Evolutionary conservation across 2,329 filamentous ascomycete genomes (phyloP).

Genomic region (Amylocarpus encephaloides): DNA sequence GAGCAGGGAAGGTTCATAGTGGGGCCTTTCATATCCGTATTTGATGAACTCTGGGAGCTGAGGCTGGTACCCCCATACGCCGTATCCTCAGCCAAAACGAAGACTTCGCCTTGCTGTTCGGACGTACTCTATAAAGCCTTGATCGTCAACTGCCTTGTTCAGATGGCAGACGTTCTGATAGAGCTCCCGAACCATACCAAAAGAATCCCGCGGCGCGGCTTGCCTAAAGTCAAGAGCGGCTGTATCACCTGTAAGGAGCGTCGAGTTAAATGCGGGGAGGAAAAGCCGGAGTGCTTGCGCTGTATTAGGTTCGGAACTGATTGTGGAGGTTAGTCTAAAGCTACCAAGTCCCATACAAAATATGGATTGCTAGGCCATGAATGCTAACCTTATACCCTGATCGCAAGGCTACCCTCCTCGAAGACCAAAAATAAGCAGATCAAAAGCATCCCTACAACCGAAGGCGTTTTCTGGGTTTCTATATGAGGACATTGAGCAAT

Average conservation of each 20-base stretch:
- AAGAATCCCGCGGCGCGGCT: not conserved
- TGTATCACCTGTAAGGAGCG: not conserved
- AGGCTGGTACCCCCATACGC: not conserved
- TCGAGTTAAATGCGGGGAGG: constrained; percentile 5
- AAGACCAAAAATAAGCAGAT: constrained; percentile 1
- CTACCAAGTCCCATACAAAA: not conserved
- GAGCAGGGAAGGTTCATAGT: not conserved
- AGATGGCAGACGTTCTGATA: not conserved
- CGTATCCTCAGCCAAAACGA: too few relatives aligned
- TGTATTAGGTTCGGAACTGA: constrained; percentile 5
- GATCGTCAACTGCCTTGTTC: too few relatives aligned
- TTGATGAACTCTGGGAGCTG: not conserved
- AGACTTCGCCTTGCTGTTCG: too few relatives aligned
- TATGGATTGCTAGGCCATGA: not conserved
- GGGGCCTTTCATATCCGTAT: not conserved
- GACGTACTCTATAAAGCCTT: too few relatives aligned
- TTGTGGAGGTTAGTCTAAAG: not conserved
- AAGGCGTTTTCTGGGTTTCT: not conserved
- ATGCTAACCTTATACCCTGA: not conserved
- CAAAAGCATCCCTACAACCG: not conserved
- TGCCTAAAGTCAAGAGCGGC: not conserved
- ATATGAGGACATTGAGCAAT: not conserved
- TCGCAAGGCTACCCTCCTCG: not conserved
- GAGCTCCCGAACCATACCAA: not conserved
- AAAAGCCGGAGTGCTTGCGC: constrained; percentile 2